Evolutionary conservation across 306 rosid genomes (phyloP).

Genomic region (Alnus glutinosa): DNA sequence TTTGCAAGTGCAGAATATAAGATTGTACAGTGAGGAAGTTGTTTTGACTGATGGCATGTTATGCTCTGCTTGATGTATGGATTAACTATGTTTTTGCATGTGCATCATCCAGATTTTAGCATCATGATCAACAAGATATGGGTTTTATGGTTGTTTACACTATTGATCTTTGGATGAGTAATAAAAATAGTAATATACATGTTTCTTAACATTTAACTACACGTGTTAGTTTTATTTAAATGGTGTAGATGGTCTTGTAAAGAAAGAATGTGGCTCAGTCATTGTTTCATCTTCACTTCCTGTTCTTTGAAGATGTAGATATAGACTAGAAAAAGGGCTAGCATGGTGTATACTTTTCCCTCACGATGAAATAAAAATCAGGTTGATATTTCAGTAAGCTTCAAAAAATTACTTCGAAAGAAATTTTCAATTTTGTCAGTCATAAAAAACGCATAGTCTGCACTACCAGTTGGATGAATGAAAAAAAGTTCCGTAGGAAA

Average conservation of each 20-base stretch:
- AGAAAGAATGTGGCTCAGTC: no score
- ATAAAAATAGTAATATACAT: background rate
- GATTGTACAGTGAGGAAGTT: background rate
- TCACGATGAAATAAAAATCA: background rate
- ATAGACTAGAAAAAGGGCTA: no score
- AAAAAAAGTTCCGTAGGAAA: no score
- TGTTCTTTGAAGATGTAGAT: no score
- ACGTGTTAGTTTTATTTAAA: no score
- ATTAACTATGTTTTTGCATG: no score
- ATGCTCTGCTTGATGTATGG: background rate
- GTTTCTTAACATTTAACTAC: no score
- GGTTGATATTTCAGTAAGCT: background rate
- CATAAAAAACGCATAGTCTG: background rate
- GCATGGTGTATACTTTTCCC: background rate
- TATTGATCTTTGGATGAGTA: background rate
- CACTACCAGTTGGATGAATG: background rate
- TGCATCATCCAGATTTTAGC: no score
- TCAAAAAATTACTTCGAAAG: background rate
- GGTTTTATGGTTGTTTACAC: background rate
- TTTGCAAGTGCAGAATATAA: background rate
- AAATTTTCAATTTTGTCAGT: background rate
- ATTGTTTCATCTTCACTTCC: no score
- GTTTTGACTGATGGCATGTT: background rate
- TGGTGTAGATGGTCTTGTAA: no score
- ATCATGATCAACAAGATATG: no score